Evolutionary conservation across 495 filamentous ascomycete species (phyloP), one percentile per base, ranked within the genome.

Genomic region (Aspergillus cavernicola): DNA sequence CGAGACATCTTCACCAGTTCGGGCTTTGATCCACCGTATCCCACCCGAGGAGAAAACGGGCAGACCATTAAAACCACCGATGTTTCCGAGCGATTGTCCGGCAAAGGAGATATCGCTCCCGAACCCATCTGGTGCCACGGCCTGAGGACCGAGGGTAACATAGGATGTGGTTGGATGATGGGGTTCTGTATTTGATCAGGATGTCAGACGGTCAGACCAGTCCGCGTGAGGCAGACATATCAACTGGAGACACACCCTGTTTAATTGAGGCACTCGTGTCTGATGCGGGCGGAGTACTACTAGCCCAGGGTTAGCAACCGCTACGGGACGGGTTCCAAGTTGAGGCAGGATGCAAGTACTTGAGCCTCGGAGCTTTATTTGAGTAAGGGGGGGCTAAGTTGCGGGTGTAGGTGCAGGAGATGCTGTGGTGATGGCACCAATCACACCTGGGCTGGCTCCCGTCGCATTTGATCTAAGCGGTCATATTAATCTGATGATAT

Each of bases 1-100:
- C 13, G 6, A 41, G 36, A 41, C 43, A 1, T 38, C 35, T n/a
- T 55, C 23, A 4, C 52, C 43, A 4, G 52, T 55, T 6, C 43
- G 35, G 9, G 35, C n/a, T 10, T 22, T 40, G 11, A 55, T 48
- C 43, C 43, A 55, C 5, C 33, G 6, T 6, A 18, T 22, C 3
- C 43, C 38, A 12, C 29, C 37, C 2, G 52, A 13, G 3, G 52
- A 55, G 43, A 55, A 55, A 36, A 55, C 47, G 0, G 52, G 52
- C 18, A 55, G 18, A 12, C 52, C 52, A 13, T 42, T 49, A 26
- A 48, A 55, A 6, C 31, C 35, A 22, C 42, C 35, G 20, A 47
- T 29, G 9, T 40, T 54, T 12, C 32, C 31, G 6, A 43, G 23
- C 22, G 37, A 32, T 11, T 52, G 38, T 5, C 36, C 48, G 9